Evolutionary conservation across 371 early-diverging fungal genomes (phyloP), one percentile per base, ranked within the genome.

Genomic region (Mucor velutinosus): DNA sequence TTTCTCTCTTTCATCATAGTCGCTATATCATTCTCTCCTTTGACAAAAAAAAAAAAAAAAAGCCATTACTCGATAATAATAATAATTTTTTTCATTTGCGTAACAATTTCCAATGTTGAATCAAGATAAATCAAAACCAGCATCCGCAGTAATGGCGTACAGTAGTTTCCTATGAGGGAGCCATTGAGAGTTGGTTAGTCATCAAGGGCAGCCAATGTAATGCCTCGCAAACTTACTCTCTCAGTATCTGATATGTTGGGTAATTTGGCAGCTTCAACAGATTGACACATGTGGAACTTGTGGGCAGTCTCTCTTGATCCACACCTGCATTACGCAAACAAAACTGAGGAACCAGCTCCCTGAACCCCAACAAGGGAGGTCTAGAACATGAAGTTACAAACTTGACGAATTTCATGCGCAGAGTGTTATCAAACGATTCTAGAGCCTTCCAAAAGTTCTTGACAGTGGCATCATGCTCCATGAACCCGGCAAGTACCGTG

Each of bases 281-380:
- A 75, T 98, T 98, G 66, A 98, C 93, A 73, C 99, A 98, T 0
- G 99, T 98, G 25, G 92, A 90, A 37, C 93, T 89, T n/a, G 93
- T 92, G 3, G 94, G 94, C 65, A 94, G 71, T 33, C 93, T 78
- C 10, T 78, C 77, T 60, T 86, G 79, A 37, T 83, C 84, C 2
- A 58, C 68, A 7, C 90, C 94, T 1, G 91, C 91, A 65, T 85
- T 82, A 33, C 93, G 83, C 47, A 97, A 89, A 72, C 91, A 89
- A 59, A 94, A 81, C 60, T 87, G 81, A 0, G 95, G 95, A 29
- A 86, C 83, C 43, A 98, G 80, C 65, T 94, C 94, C 29, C 82
- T 82, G 72, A 98, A 98, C 0, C 98, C 98, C 43, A 95, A 77
- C 47, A 97, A 71, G 7, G 99, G 99, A 10, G 97, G 96, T 49